Evolutionary conservation across 2,329 filamentous ascomycete genomes (phyloP), one percentile per base, ranked within the genome.

Genomic region (Alternaria conjuncta): DNA sequence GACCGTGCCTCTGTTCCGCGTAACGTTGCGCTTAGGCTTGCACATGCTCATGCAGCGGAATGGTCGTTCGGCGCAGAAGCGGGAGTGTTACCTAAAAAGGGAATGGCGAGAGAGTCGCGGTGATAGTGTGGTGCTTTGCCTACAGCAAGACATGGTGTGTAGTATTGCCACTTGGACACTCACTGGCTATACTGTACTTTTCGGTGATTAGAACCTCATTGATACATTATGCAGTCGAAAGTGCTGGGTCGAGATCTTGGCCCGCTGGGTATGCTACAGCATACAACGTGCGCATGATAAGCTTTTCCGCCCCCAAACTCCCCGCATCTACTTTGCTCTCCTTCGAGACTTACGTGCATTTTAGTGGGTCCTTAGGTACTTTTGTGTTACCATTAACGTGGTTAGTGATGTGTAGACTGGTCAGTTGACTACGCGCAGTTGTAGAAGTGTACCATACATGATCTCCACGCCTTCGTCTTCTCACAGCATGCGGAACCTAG

Each of bases 231-330:
- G 43, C 25, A 30, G 18, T 21, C 18, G 25, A 23, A 51, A 47
- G n/a, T 32, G 26, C 26, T 21, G 13, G 10, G 21, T 12, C 6
- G 18, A 23, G 21, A 18, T 30, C 10, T 15, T 21, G 41, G 6
- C 21, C 15, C 28, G 49, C 49, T 15, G 28, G 59, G 50, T 55
- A 26, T 51, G 45, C 46, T 26, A 62, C 63, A 26, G 60, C 32
- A 46, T 26, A 62, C 63, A 45, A 58, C 43, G 61, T 59, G 57
- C 50, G 56, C 47, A 44, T 57, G 28, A 57, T 63, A 64, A 67
- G 61, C 67, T 60, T 66, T 64, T 54, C 59, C 58, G 67, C 64
- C 67, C 67, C 69, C 67, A 65, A 68, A 51, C 25, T 56, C 65
- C 67, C 65, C 61, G 57, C 67, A 61, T 45, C 49, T 50, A 57